These are phyloP conservation scores for Osmanthus fragrans DNA, from an alignment of 257 asterid species.

Conservation along the genomic window DNA sequence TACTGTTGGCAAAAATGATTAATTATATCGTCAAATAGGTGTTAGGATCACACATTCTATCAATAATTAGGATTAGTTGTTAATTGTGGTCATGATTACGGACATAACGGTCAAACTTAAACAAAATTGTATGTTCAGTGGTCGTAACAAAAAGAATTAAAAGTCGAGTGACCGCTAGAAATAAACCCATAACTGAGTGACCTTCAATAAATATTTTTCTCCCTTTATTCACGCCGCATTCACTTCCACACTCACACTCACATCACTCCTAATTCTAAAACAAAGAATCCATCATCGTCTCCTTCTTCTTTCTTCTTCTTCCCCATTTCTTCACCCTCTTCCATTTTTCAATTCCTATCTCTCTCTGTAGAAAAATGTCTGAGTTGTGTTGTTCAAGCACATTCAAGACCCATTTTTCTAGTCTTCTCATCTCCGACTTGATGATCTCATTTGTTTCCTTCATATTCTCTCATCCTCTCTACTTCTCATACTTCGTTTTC, in stretches of 20 bases:
- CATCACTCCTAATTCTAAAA: conserved; percentile 15
- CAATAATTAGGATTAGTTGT: too few relatives aligned
- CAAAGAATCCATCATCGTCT: conserved; percentile 14
- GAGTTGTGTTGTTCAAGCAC: conserved; percentile 36
- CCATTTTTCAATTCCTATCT: conserved; percentile 29
- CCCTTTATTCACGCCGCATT: conserved; percentile 86
- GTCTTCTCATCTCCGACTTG: conserved; percentile 43
- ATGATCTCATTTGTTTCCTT: conserved; percentile 25
- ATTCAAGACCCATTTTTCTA: conserved; percentile 31
- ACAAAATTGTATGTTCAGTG: background rate
- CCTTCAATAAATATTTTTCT: background rate
- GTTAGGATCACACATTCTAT: background rate
- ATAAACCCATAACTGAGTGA: background rate
- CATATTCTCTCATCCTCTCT: conserved; percentile 48
- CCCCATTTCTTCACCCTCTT: conserved; percentile 42
- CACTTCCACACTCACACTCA: conserved; percentile 29
- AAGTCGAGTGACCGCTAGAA: conserved; percentile 10
- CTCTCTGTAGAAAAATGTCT: conserved; percentile 39
- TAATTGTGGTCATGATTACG: background rate
- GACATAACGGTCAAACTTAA: background rate
- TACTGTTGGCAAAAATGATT: too few relatives aligned
- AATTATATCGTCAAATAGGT: too few relatives aligned
- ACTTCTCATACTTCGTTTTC: conserved; percentile 24
- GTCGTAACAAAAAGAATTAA: background rate
- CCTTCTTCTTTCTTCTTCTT: conserved; percentile 39